Evolutionary conservation across 176 grass and related monocot species (phyloP).

Genomic region (Oropetium thomaeum): DNA sequence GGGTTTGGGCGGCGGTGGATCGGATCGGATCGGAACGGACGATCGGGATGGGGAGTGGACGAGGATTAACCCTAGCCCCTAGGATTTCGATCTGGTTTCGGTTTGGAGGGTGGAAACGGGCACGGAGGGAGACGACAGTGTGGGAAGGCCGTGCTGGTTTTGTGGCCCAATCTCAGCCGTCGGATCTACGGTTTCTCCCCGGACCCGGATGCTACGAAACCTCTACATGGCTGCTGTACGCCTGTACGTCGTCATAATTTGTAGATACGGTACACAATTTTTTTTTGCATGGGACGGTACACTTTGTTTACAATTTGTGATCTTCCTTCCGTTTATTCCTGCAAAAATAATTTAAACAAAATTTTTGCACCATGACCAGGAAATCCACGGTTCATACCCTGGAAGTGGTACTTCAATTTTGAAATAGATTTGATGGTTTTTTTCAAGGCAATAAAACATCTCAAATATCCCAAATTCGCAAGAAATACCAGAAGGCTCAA

Average conservation of each 20-base stretch:
- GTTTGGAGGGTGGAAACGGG: slow-evolving; percentile 34
- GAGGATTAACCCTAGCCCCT: slow-evolving; percentile 65
- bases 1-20: slow-evolving; percentile 38
- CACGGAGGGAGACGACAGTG: not conserved
- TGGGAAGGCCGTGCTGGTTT: not conserved
- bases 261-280: no score
- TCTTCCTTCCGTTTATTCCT: not conserved
- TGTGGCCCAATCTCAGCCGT: slow-evolving; percentile 22
- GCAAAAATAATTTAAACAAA: no score
- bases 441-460: not conserved
- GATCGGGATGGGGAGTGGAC: slow-evolving; percentile 33
- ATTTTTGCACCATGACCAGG: no score
- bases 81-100: slow-evolving; percentile 68
- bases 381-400: no score
- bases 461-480: not conserved
- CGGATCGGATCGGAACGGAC: slow-evolving; percentile 49
- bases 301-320: not conserved
- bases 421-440: no score
- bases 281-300: no score
- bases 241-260: not conserved
- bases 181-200: not conserved
- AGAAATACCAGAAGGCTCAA: not conserved
- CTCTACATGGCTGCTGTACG: not conserved
- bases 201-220: not conserved
- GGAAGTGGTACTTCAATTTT: no score